Evolutionary conservation across 192 early-diverging fungal genomes (phyloP).

Genomic region (Backusella australiensis): DNA sequence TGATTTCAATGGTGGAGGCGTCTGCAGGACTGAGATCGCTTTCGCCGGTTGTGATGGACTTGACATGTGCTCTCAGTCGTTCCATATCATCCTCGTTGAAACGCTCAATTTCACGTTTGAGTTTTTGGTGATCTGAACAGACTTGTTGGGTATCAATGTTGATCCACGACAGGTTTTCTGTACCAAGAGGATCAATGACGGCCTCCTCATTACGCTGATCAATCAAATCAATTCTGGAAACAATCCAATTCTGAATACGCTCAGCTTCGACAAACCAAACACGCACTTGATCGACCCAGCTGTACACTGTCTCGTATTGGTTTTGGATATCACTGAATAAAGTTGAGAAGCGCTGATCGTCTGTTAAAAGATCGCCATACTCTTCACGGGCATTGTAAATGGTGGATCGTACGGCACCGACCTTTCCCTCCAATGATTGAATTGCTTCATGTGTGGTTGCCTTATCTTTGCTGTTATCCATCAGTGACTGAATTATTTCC

Average conservation of each 20-base stretch:
- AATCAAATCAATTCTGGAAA: slow-evolving; percentile 32
- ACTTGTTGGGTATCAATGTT: slow-evolving; percentile 22
- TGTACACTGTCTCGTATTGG: slow-evolving; percentile 23
- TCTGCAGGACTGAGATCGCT: slow-evolving; percentile 40
- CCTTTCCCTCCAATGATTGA: slow-evolving; percentile 28
- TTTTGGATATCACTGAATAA: slow-evolving; percentile 10
- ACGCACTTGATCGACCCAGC: slow-evolving; percentile 36
- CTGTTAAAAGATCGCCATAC: slow-evolving; percentile 17
- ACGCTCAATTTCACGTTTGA: slow-evolving; percentile 36
- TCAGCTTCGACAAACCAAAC: slow-evolving; percentile 46
- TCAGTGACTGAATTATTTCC: slow-evolving; percentile 21
- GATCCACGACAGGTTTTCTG: not conserved
- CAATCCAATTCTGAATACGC: slow-evolving; percentile 44
- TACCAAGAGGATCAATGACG: slow-evolving; percentile 26
- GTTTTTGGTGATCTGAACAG: slow-evolving; percentile 31
- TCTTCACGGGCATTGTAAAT: slow-evolving; percentile 21
- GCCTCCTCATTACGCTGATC: slow-evolving; percentile 17
- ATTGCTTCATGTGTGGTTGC: slow-evolving; percentile 33
- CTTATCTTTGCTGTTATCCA: slow-evolving; percentile 28
- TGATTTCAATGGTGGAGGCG: slow-evolving; percentile 46
- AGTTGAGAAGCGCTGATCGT: not conserved
- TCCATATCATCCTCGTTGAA: slow-evolving; percentile 48
- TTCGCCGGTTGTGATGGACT: slow-evolving; percentile 24
- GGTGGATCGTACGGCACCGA: slow-evolving; percentile 14
- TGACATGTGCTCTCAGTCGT: slow-evolving; percentile 40